phyloP scores from a whole-genome alignment of 2,329 filamentous ascomycete genomes.

The Mycosphaerella arachidis region DNA sequence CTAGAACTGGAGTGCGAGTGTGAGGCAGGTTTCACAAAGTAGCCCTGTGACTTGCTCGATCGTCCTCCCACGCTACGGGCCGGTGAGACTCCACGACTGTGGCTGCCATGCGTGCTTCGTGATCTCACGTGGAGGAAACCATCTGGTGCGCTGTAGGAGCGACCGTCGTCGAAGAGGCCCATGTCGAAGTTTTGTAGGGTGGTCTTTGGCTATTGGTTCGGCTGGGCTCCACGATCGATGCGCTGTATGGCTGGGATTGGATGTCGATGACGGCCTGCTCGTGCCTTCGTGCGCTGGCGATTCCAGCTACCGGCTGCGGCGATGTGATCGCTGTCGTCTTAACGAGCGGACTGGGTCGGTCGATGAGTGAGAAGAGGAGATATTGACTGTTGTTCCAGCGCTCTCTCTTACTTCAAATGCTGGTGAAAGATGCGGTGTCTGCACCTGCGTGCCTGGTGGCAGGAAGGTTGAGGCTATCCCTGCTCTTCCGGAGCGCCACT shows the following conservation, averaged over 20 bases:
- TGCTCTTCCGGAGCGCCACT: background rate
- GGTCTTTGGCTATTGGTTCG: background rate
- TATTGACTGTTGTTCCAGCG: background rate
- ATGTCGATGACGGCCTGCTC: background rate
- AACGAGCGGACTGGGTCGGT: background rate
- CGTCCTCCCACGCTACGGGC: constrained; percentile 13
- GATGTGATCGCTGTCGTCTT: background rate
- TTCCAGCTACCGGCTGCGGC: background rate
- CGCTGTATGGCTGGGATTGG: constrained; percentile 7
- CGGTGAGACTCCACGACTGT: constrained; percentile 21
- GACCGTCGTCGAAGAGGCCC: constrained; percentile 31
- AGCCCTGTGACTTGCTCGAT: constrained; percentile 12
- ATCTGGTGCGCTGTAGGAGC: constrained; percentile 26
- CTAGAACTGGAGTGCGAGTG: constrained; percentile 5
- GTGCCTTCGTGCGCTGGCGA: constrained; percentile 3
- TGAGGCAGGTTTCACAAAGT: constrained; percentile 25
- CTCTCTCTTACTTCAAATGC: background rate
- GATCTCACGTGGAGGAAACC: constrained; percentile 13
- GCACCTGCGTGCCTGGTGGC: background rate
- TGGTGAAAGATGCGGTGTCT: background rate
- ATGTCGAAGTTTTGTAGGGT: constrained; percentile 17
- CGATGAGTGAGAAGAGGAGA: background rate
- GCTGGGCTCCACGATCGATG: background rate
- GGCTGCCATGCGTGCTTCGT: constrained; percentile 5
- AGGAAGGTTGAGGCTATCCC: constrained; percentile 2